Percentiles rank a stretch among this genome's conserved stretches.
Evolutionary conservation across 306 rosid genomes (phyloP).

Genomic region (Begonia peltatifolia): DNA sequence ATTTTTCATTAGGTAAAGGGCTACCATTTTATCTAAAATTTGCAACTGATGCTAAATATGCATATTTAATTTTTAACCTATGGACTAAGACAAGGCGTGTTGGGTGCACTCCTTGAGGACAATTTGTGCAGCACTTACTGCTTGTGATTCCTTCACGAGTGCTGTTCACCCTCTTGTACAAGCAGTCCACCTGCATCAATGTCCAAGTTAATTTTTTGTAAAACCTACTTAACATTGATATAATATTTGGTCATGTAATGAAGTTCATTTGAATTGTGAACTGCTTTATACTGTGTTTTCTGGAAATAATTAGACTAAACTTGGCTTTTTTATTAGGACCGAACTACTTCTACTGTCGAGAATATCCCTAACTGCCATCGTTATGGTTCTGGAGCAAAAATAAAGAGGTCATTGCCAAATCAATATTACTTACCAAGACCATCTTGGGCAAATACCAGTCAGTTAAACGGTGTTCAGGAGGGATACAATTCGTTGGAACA

Average conservation of each 20-base stretch:
- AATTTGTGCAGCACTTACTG: too few species aligned
- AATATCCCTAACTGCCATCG: constrained; percentile 31
- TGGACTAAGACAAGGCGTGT: too few species aligned
- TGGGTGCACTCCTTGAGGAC: too few species aligned
- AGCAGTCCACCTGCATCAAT: too few species aligned
- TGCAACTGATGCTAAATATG: too few species aligned
- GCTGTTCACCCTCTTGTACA: too few species aligned
- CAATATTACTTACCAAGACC: constrained; percentile 20
- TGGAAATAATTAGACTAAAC: too few species aligned
- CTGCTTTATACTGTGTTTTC: too few species aligned
- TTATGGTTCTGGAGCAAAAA: constrained; percentile 75
- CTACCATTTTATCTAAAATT: too few species aligned
- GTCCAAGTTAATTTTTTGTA: not conserved
- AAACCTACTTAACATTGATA: not conserved
- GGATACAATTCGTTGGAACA: constrained; percentile 23
- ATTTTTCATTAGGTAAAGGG: too few species aligned
- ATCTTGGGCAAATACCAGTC: constrained; percentile 28
- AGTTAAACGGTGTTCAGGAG: constrained; percentile 25
- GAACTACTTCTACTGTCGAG: constrained; percentile 30
- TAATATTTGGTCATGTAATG: not conserved
- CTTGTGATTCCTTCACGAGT: too few species aligned
- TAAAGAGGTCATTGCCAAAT: constrained; percentile 55
- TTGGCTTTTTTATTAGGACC: constrained; percentile 28
- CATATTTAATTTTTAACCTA: too few species aligned
- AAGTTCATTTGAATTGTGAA: not conserved